Evolutionary conservation across 2,329 filamentous ascomycete genomes (phyloP).

Genomic region (Aureobasidium zeae): DNA sequence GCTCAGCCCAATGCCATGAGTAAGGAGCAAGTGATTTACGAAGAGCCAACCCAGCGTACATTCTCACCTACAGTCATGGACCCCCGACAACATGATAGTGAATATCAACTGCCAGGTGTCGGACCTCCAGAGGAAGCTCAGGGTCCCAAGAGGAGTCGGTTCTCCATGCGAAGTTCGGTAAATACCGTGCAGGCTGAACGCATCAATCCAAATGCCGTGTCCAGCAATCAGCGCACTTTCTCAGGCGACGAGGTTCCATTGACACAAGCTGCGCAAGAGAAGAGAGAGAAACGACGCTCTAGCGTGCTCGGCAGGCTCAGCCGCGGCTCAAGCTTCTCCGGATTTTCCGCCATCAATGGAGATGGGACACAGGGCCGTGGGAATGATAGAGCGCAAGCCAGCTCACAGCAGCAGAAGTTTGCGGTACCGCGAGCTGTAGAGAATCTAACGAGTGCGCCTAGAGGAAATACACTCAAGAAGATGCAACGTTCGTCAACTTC

Average conservation of each 20-base stretch:
- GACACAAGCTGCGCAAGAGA: conserved; percentile 11
- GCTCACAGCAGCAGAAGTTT: neutral
- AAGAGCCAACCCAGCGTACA: neutral
- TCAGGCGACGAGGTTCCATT: conserved; percentile 10
- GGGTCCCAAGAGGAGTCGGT: neutral
- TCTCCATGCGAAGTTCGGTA: neutral
- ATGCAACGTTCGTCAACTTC: conserved; percentile 22
- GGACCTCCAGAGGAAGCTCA: conserved; percentile 24
- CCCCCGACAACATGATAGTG: conserved; percentile 34
- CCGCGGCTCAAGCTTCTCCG: conserved; percentile 16
- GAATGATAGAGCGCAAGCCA: neutral
- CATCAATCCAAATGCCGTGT: conserved; percentile 14
- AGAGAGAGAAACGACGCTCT: conserved; percentile 18
- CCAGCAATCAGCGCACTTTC: conserved; percentile 9
- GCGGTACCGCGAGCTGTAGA: conserved; percentile 8
- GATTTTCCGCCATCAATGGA: conserved; percentile 5
- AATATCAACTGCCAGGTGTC: conserved; percentile 32
- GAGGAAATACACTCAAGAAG: conserved; percentile 24
- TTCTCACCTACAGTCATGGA: conserved; percentile 17
- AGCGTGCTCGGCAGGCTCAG: conserved; percentile 22
- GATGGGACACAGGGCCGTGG: conserved; percentile 10
- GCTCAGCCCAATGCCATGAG: neutral
- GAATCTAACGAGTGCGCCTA: neutral
- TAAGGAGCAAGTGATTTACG: conserved; percentile 4
- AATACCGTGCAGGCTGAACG: conserved; percentile 1